phyloP scores from a whole-genome alignment of 2,329 filamentous ascomycete genomes.

The Aureobasidium sp. region DNA sequence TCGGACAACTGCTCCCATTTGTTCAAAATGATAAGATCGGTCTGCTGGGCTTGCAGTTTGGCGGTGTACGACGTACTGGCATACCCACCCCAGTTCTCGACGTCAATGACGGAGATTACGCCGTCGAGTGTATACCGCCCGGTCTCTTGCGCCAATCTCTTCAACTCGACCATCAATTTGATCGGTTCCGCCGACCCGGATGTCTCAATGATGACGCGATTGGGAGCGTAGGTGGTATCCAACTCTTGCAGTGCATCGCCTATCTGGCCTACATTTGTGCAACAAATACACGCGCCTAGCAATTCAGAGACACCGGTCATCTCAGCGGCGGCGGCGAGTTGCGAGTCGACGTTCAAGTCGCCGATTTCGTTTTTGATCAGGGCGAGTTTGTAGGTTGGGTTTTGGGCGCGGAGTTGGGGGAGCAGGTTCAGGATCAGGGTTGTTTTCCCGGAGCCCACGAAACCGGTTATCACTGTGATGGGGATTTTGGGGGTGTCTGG shows the following conservation, averaged over 20 bases:
- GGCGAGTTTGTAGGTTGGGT: constrained; percentile 80
- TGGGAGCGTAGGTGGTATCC: constrained; percentile 53
- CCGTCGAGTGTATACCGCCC: constrained; percentile 71
- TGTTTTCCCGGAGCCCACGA: constrained; percentile 92
- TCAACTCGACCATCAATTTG: constrained; percentile 84
- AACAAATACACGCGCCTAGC: constrained; percentile 97
- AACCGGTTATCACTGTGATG: constrained; percentile 92
- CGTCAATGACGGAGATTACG: constrained; percentile 82
- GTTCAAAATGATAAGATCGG: constrained; percentile 84
- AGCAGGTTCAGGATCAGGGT: constrained; percentile 91
- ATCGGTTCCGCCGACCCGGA: constrained; percentile 76
- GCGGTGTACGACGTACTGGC: constrained; percentile 87
- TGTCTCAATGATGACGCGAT: constrained; percentile 92
- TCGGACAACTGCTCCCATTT: constrained; percentile 81
- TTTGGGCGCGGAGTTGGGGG: constrained; percentile 82
- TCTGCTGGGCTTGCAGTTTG: constrained; percentile 79
- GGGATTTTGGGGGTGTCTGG: constrained; percentile 49
- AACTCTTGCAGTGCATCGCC: constrained; percentile 73
- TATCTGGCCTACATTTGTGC: constrained; percentile 91
- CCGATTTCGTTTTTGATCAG: constrained; percentile 98
- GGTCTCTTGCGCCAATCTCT: constrained; percentile 65
- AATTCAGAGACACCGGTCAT: constrained; percentile 89
- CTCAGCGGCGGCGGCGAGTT: constrained; percentile 73
- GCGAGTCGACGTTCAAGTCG: constrained; percentile 86
- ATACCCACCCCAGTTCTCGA: constrained; percentile 92